A percentile compares a stretch with the other conserved stretches of the same genome.
Conservation (phyloP, 208 protist genomes). For the Tritrichomonas foetus region DNA sequence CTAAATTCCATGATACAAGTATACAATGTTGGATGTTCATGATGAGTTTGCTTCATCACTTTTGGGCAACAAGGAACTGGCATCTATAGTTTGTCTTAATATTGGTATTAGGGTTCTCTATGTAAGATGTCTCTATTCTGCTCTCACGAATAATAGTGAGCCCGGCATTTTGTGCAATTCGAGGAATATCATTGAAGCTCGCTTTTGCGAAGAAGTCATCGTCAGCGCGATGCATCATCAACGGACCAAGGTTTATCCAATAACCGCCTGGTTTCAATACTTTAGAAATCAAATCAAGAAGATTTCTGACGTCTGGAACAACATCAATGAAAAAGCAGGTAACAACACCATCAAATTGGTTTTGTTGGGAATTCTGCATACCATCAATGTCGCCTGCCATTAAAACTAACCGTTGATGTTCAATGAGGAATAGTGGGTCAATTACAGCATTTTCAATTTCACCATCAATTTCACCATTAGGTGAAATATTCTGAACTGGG, state of each 20-base stretch:
- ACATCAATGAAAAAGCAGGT: constrained; percentile 33
- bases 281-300: neutral
- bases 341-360: neutral
- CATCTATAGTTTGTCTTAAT: neutral
- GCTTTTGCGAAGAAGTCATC: neutral
- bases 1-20: too few species aligned
- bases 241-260: constrained; percentile 30
- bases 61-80: neutral
- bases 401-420: neutral
- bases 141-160: neutral
- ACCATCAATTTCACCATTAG: neutral
- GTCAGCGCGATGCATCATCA: neutral
- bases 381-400: neutral
- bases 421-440: neutral
- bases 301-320: neutral
- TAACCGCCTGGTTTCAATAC: neutral
- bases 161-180: neutral
- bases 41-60: too few species aligned
- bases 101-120: neutral
- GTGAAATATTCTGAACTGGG: neutral
- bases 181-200: neutral
- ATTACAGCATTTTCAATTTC: neutral
- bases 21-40: too few species aligned
- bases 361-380: neutral
- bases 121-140: neutral